Evolutionary conservation across 768 basidiomycete species (phyloP), one percentile per base, ranked within the genome.

Genomic region (Agrocybe pediades): DNA sequence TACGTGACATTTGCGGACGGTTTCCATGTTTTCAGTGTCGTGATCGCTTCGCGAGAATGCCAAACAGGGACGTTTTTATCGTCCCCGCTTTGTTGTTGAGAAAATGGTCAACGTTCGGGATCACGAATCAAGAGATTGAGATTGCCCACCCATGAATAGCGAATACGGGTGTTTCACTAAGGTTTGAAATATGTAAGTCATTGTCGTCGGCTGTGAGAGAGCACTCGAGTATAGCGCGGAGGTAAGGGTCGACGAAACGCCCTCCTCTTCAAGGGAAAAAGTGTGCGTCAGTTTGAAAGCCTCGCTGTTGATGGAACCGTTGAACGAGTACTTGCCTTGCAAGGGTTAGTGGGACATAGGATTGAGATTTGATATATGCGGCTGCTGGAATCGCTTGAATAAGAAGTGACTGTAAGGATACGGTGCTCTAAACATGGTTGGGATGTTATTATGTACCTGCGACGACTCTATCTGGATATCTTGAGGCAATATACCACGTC

Each of bases 51-150:
- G 19, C 94, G 80, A 2, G 85, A 83, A 59, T 96, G 93, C 84
- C 92, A 91, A 0, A 85, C 81, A 1, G 94, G 92, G 3, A 97
- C 95, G 56, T 97, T 95, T 33, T 86, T 83, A 64, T 97, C 95
- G 30, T 75, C 74, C 2, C 88, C 89, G 17, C 90, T 90, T 59
- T 46, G 17, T 24, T 21, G 46, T n/a, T 47, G 51, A 27, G 6
- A 21, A 9, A 36, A 27, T 51, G 45, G 36, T 42, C 19, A 41
- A 43, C 15, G 6, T 43, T n/a, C 15, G 44, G 46, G n/a, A n/a
- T 20, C 30, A 19, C 3, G 23, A 7, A 29, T 41, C 20, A 27
- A 7, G 44, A n/a, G 23, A 43, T 21, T 9, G 24, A 19, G 17
- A 20, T 48, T 17, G 58, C 78, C 58, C 61, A 86, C 90, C 90